These are phyloP conservation scores for Salix brachista DNA, from an alignment of 345 rosid genomes.

Conservation along the genomic window DNA sequence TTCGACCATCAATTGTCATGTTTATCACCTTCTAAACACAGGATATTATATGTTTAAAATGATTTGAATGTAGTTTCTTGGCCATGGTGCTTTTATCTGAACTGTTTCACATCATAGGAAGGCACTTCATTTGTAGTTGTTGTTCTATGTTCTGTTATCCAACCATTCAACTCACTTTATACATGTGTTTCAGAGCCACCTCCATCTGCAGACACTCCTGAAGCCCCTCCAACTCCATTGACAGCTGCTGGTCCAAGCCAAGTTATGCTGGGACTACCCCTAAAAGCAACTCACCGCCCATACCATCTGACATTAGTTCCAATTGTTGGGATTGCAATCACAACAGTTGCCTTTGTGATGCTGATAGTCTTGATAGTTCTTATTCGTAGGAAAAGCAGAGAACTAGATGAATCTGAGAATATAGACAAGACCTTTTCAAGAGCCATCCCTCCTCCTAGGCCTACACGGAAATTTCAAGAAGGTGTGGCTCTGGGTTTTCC, in stretches of 20 bases:
- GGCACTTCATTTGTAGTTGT: neutral
- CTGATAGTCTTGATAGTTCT: constrained; percentile 61
- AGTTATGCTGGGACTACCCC: constrained; percentile 35
- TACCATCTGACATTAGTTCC: constrained; percentile 66
- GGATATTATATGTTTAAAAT: neutral
- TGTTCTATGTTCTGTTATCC: constrained; percentile 1
- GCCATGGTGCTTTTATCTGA: neutral
- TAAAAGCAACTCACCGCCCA: constrained; percentile 41
- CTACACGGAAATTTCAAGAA: constrained; percentile 59
- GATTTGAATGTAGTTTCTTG: neutral
- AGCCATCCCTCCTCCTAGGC: constrained; percentile 43
- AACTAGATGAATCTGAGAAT: constrained; percentile 50
- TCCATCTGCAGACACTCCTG: constrained; percentile 42
- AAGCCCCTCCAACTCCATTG: constrained; percentile 53
- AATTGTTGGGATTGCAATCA: constrained; percentile 63
- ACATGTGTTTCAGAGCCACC: constrained; percentile 35
- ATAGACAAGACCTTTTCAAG: constrained; percentile 43
- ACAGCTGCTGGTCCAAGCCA: constrained; percentile 70
- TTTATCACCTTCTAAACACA: no score
- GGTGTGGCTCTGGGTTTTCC: constrained; percentile 35
- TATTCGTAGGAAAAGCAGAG: constrained; percentile 60
- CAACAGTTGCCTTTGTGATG: constrained; percentile 51
- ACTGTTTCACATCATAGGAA: neutral
- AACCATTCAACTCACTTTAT: constrained; percentile 1
- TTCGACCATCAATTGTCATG: no score